Conservation (phyloP, 148 eudicot species). For the Arctostaphylos glauca region DNA sequence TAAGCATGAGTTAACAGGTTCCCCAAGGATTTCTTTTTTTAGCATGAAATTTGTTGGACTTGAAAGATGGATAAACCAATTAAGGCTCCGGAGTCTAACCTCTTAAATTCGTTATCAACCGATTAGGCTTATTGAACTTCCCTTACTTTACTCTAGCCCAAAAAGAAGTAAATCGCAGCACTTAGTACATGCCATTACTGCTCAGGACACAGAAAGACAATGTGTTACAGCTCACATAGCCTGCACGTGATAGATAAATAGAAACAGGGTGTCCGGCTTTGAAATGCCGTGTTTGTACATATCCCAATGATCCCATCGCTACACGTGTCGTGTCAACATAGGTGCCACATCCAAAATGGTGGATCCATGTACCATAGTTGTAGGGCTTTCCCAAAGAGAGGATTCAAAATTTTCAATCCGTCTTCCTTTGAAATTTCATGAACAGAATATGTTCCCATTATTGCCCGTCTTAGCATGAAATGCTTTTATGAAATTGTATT, state of each 20-base stretch:
- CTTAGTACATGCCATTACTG: not conserved
- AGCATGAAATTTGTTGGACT: not conserved
- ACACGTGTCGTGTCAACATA: not conserved
- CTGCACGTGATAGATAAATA: not conserved
- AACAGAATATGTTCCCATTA: not conserved
- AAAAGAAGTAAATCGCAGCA: not conserved
- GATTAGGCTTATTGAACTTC: too few species aligned
- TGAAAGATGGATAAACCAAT: not conserved
- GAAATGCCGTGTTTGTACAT: not conserved
- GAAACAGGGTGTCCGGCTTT: not conserved
- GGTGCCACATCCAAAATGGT: not conserved
- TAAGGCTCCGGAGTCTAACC: not conserved
- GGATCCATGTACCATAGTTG: not conserved
- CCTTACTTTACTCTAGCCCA: not conserved
- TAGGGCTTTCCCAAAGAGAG: not conserved
- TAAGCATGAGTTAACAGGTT: not conserved
- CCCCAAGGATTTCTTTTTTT: too few species aligned
- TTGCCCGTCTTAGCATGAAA: not conserved
- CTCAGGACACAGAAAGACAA: not conserved
- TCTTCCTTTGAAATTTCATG: not conserved
- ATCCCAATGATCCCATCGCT: not conserved
- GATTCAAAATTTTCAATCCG: not conserved
- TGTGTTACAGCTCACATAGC: not conserved
- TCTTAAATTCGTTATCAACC: too few species aligned
- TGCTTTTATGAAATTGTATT: not conserved